Evolutionary conservation across 1,284 basidiomycete species (phyloP).

Genomic region (Anthracocystis panici-leucophaei): DNA sequence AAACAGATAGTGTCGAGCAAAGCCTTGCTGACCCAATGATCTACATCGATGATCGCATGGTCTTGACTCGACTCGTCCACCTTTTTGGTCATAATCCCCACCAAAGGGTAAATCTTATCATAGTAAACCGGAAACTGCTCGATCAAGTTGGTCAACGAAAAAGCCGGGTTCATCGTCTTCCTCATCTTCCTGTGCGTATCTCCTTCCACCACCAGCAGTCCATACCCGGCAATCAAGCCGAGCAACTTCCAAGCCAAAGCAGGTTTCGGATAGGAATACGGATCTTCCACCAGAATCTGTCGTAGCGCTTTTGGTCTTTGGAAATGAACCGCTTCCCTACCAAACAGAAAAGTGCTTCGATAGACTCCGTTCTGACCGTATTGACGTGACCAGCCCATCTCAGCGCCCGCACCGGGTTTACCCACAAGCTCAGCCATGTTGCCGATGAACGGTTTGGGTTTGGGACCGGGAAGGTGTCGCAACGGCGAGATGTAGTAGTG

Average conservation of each 20-base stretch:
- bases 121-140: conserved; percentile 61
- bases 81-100: conserved; percentile 49
- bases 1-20: conserved; percentile 68
- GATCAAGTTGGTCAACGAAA: conserved; percentile 53
- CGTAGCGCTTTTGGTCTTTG: conserved; percentile 39
- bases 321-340: conserved; percentile 45
- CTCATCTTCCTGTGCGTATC: conserved; percentile 55
- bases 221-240: conserved; percentile 52
- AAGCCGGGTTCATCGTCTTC: conserved; percentile 62
- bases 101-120: conserved; percentile 44
- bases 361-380: conserved; percentile 37
- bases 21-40: conserved; percentile 50
- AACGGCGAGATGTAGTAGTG: conserved; percentile 46
- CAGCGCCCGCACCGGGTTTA: conserved; percentile 36
- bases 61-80: conserved; percentile 39
- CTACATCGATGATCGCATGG: conserved; percentile 55
- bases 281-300: conserved; percentile 53
- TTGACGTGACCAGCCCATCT: conserved; percentile 40
- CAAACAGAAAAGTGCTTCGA: conserved; percentile 44
- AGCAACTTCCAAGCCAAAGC: conserved; percentile 43
- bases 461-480: conserved; percentile 48
- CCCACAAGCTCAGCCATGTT: conserved; percentile 38
- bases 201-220: conserved; percentile 56
- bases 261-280: conserved; percentile 53
- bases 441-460: conserved; percentile 38